Percentiles rank a stretch among this genome's conserved stretches.
These are phyloP conservation scores for Phragmites australis DNA, from an alignment of 176 grass and related monocot genomes.

Conservation along the genomic window DNA sequence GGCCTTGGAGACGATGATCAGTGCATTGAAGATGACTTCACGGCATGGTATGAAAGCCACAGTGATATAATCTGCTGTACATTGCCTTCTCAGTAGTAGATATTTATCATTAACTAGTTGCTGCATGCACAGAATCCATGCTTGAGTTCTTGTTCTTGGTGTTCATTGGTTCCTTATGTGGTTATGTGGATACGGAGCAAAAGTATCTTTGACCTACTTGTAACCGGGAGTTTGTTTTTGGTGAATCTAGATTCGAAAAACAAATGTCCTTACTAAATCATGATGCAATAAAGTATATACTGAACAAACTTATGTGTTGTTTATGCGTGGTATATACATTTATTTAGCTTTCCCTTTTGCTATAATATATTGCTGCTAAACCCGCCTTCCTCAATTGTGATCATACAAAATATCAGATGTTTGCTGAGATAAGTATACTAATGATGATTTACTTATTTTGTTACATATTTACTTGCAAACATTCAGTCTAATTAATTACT, in stretches of 20 bases:
- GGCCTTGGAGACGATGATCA: slow-evolving; percentile 98
- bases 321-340: neutral
- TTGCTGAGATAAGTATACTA: neutral
- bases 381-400: neutral
- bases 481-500: neutral
- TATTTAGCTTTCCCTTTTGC: neutral
- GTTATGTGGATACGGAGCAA: neutral
- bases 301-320: neutral
- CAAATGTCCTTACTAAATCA: neutral
- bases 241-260: neutral
- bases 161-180: slow-evolving; percentile 9
- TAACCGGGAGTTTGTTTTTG: neutral
- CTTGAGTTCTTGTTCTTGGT: neutral
- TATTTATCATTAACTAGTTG: neutral
- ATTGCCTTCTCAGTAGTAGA: neutral
- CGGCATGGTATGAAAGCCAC: slow-evolving; percentile 61
- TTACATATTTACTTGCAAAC: neutral
- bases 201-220: neutral
- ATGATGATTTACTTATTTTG: neutral
- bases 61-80: neutral
- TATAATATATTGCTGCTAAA: neutral
- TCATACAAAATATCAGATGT: neutral
- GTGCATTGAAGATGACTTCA: slow-evolving; percentile 97
- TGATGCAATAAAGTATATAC: neutral
- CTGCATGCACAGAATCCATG: neutral